Percentiles rank a stretch among this genome's conserved stretches.
These are phyloP conservation scores for Phytophthora brassicae DNA, from an alignment of 352 stramenopile species.

Conservation along the genomic window DNA sequence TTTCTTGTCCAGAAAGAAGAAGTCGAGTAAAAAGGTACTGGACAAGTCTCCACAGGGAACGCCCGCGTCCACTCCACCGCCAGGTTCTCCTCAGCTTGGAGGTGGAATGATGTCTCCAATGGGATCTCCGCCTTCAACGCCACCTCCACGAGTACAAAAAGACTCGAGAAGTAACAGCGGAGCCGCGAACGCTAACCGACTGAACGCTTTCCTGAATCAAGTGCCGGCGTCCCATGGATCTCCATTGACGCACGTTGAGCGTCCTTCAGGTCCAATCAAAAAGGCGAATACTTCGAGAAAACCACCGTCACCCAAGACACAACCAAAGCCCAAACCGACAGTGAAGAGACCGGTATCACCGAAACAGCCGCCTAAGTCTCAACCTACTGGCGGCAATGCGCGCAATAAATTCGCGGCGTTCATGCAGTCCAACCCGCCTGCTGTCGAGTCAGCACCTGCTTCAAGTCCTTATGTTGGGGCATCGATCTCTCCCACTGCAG, in stretches of 20 bases:
- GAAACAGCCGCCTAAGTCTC: slow-evolving; percentile 28
- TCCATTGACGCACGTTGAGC: slow-evolving; percentile 59
- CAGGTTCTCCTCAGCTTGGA: slow-evolving; percentile 48
- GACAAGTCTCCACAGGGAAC: slow-evolving; percentile 50
- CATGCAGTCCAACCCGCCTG: slow-evolving; percentile 71
- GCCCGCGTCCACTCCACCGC: slow-evolving; percentile 59
- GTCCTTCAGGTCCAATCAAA: slow-evolving; percentile 59
- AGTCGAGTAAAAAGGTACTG: slow-evolving; percentile 35
- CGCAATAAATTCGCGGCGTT: slow-evolving; percentile 85
- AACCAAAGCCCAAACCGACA: slow-evolving; percentile 21
- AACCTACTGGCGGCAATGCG: slow-evolving; percentile 28
- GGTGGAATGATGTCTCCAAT: slow-evolving; percentile 34
- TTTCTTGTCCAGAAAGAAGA: slow-evolving; percentile 79
- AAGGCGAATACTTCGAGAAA: slow-evolving; percentile 48
- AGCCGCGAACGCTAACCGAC: slow-evolving; percentile 47
- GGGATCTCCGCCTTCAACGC: slow-evolving; percentile 28
- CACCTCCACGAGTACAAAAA: slow-evolving; percentile 34
- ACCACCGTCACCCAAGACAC: slow-evolving; percentile 21
- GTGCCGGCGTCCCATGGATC: slow-evolving; percentile 59
- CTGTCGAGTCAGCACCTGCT: slow-evolving; percentile 31
- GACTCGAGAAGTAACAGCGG: slow-evolving; percentile 50
- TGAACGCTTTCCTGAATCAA: slow-evolving; percentile 81
- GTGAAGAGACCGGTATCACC: slow-evolving; percentile 26
- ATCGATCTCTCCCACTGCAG: slow-evolving; percentile 28
- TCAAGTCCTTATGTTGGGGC: slow-evolving; percentile 17